These are phyloP conservation scores for Raphanus raphanistrum DNA, from an alignment of 345 rosid genomes.

Conservation along the genomic window DNA sequence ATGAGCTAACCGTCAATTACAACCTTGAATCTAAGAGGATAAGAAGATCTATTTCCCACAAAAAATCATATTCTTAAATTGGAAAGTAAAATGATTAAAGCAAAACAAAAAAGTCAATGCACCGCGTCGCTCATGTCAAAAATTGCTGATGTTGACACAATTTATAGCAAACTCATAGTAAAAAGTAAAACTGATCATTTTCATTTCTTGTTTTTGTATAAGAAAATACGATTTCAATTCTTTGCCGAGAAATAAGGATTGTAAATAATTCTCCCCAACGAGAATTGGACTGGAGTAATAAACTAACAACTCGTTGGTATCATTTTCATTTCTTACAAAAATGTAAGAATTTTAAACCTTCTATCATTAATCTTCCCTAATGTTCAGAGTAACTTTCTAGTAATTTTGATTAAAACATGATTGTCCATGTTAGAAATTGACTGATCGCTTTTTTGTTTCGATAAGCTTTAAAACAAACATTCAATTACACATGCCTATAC, in stretches of 20 bases:
- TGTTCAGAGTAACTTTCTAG: background rate
- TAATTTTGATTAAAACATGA: background rate
- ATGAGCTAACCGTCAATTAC: constrained; percentile 11
- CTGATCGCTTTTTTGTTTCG: background rate
- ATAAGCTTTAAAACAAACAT: background rate
- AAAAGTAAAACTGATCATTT: background rate
- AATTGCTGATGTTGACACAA: background rate
- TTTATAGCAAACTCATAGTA: background rate
- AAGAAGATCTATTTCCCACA: background rate
- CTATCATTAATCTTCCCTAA: background rate
- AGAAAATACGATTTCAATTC: no score
- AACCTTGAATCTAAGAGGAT: constrained; percentile 9
- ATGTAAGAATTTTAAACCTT: background rate
- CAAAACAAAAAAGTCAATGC: constrained; percentile 15
- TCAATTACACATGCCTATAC: background rate
- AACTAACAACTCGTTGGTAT: no score
- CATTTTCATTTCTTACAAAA: no score
- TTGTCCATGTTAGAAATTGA: background rate
- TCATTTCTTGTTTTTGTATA: no score
- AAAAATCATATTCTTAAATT: background rate
- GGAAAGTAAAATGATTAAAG: constrained; percentile 1
- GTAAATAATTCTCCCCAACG: no score
- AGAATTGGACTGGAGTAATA: no score
- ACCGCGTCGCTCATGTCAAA: background rate
- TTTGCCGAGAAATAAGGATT: no score